Evolutionary conservation across 441 rosid species (phyloP), one percentile per base, ranked within the genome.

Genomic region (Lepidium campestre): DNA sequence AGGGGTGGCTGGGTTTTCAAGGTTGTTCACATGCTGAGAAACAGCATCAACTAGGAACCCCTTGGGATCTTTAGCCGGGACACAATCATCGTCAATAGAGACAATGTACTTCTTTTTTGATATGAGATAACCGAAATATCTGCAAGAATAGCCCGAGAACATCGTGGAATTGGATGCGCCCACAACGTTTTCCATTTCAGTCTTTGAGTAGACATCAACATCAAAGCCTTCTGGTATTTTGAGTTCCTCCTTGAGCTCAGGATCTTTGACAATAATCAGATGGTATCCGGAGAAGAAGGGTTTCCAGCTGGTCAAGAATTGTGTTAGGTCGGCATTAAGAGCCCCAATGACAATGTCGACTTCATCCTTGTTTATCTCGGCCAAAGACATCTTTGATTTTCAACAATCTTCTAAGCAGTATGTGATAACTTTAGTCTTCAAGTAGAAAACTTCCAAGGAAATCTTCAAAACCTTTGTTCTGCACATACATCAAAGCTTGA

Each of bases 291-390:
- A 77, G 71, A 91, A 87, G 18, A 87, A 75, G 0, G 90, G 78
- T 49, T 50, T 87, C 99, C 99, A 93, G 72, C 77, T 88, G 71
- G 75, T 87, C 79, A 93, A 27, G 63, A 93, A 89, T 2, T 79
- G 72, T 19, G 88, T 86, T 8, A 93, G 81, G 66, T 93, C 93
- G 52, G 96, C 63, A 23, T 63, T 85, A 49, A 93, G 79, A 13
- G 95, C 99, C 49, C 93, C 99, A 22, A 93, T 86, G 66, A 93
- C 96, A 75, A 93, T 85, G 78, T 93, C 99, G 12, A 93, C 79
- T 65, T 93, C 97, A 45, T 78, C 72, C 72, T 89, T 88, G 68
- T 80, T 76, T 48, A 93, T 82, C 73, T 58, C 71, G n/a, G 52
- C 36, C 32, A 20, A 68, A 65, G 91, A 79, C 97, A 93, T 90